Evolutionary conservation across 805 yeast species (phyloP).

Genomic region (Scheffersomyces spartinae): DNA sequence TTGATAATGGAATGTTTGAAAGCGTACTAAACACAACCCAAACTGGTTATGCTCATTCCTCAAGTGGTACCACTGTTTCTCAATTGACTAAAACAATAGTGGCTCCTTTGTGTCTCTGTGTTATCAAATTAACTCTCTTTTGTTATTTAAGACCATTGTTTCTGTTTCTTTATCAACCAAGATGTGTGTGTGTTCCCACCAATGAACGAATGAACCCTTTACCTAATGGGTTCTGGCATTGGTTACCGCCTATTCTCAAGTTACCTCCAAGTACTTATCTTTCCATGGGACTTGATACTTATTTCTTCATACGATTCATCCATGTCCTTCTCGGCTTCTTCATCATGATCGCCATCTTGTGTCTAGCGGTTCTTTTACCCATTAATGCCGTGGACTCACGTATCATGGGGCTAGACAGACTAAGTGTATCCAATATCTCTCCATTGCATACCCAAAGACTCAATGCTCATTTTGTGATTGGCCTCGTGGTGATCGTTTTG

Average conservation of each 20-base stretch:
- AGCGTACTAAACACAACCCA: constrained; percentile 28
- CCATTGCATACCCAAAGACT: constrained; percentile 36
- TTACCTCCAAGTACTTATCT: constrained; percentile 32
- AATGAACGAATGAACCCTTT: constrained; percentile 25
- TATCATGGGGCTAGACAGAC: constrained; percentile 45
- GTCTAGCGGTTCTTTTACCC: constrained; percentile 52
- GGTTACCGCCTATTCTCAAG: constrained; percentile 38
- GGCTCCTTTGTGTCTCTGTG: constrained; percentile 25
- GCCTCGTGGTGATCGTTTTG: constrained; percentile 40
- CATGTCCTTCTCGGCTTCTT: constrained; percentile 40
- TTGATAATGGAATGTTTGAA: constrained; percentile 16
- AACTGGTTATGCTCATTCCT: constrained; percentile 28
- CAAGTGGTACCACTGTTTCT: constrained; percentile 27
- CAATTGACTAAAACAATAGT: constrained; percentile 19
- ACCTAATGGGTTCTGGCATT: constrained; percentile 36
- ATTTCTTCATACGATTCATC: constrained; percentile 57
- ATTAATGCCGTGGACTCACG: constrained; percentile 37
- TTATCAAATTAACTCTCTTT: constrained; percentile 23
- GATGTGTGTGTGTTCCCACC: constrained; percentile 32
- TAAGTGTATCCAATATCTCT: constrained; percentile 65
- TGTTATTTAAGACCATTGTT: constrained; percentile 23
- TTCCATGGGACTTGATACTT: constrained; percentile 60
- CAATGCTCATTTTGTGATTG: constrained; percentile 52
- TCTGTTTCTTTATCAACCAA: constrained; percentile 60
- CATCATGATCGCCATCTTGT: constrained; percentile 37